phyloP scores from a whole-genome alignment of 108 stramenopile species.

The Fragilariopsis cylindrus region DNA sequence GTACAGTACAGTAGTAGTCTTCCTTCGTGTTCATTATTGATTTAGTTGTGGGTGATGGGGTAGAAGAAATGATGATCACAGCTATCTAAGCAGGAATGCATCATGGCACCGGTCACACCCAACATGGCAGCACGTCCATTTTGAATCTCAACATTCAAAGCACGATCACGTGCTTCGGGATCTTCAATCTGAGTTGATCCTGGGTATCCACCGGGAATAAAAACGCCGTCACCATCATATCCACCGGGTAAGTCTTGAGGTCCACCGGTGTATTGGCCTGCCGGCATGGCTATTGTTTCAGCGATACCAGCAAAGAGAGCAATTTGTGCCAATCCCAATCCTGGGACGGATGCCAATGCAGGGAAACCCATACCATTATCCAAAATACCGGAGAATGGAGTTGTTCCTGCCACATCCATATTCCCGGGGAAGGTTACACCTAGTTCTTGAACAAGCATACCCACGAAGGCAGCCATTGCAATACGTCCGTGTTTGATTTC shows the following conservation, averaged over 20 bases:
- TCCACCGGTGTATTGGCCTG: constrained; percentile 41
- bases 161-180: constrained; percentile 54
- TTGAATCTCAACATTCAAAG: constrained; percentile 85
- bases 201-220: constrained; percentile 44
- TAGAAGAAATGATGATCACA: not conserved
- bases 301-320: constrained; percentile 49
- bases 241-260: not conserved
- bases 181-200: constrained; percentile 36
- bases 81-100: constrained; percentile 18
- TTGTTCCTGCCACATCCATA: constrained; percentile 33
- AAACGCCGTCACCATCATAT: constrained; percentile 52
- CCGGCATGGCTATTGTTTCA: constrained; percentile 46
- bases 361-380: constrained; percentile 23
- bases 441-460: constrained; percentile 53
- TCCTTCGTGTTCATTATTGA: not conserved
- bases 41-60: not conserved
- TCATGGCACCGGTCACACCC: constrained; percentile 83
- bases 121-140: constrained; percentile 83
- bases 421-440: constrained; percentile 46
- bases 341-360: constrained; percentile 37
- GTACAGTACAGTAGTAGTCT: too few species aligned
- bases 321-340: constrained; percentile 48
- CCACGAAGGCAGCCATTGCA: constrained; percentile 73
- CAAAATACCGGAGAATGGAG: constrained; percentile 11
- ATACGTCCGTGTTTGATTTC: constrained; percentile 74